Percentiles rank a stretch among this genome's conserved stretches.
These are phyloP conservation scores for Pseudopithomyces maydicus DNA, from an alignment of 2,329 filamentous ascomycete species.

Conservation along the genomic window DNA sequence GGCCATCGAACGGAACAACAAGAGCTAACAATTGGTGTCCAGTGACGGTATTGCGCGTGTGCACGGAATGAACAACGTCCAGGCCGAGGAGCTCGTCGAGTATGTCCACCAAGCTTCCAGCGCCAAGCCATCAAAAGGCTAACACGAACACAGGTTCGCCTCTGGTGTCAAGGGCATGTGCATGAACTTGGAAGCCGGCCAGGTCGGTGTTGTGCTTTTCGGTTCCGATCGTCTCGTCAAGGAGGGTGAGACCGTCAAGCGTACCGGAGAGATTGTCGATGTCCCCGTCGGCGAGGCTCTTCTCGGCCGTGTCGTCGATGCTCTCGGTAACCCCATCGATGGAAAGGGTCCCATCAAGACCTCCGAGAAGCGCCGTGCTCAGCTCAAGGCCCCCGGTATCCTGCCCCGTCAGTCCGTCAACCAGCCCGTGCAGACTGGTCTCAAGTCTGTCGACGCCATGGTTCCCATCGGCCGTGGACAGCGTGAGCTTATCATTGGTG, in stretches of 20 bases:
- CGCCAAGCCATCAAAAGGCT: conserved; percentile 26
- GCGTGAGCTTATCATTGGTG: conserved; percentile 99
- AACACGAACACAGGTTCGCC: conserved; percentile 74
- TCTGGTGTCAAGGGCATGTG: conserved; percentile 99
- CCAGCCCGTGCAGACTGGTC: conserved; percentile 98
- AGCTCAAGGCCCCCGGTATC: conserved; percentile 99
- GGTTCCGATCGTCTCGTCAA: conserved; percentile 99
- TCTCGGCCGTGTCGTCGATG: conserved; percentile 97
- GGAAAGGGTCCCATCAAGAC: conserved; percentile 97
- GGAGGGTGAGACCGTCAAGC: conserved; percentile 99
- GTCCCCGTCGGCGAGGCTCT: conserved; percentile 91
- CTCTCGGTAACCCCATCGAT: conserved; percentile 98
- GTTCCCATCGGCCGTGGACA: conserved; percentile 99
- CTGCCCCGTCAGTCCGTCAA: conserved; percentile 96
- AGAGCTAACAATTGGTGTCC: conserved; percentile 43
- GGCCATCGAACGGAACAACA: conserved; percentile 25
- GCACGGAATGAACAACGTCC: conserved; percentile 99
- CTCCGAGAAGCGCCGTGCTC: conserved; percentile 90
- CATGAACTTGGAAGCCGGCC: conserved; percentile 99
- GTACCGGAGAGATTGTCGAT: conserved; percentile 99
- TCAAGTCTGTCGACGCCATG: conserved; percentile 99
- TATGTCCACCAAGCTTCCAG: conserved; percentile 60
- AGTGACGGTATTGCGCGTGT: conserved; percentile 99
- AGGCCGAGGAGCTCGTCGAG: conserved; percentile 99
- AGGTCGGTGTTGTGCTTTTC: conserved; percentile 99